Conservation (phyloP, 2,329 filamentous ascomycete species). For the Alternaria brassicicola region DNA sequence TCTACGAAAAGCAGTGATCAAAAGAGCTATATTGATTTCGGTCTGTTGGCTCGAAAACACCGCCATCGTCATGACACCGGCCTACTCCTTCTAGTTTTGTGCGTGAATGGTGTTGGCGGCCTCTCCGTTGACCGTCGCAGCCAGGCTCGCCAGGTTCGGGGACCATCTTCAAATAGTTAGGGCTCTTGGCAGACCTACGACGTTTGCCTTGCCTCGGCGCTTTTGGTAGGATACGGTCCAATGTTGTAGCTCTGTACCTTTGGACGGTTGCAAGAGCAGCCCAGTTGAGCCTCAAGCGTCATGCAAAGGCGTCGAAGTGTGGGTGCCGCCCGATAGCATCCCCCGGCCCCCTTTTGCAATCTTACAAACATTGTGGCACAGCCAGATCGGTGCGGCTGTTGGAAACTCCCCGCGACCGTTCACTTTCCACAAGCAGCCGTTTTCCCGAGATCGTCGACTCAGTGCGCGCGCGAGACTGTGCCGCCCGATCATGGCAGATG, state of each 20-base stretch:
- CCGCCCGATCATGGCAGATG: conserved; percentile 3
- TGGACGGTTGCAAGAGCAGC: not conserved
- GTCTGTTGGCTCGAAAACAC: not conserved
- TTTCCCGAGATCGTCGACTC: conserved; percentile 11
- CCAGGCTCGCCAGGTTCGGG: conserved; percentile 1
- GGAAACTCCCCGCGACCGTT: conserved; percentile 6
- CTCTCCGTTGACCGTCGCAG: conserved; percentile 1
- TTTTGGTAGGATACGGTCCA: not conserved
- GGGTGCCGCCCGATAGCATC: not conserved
- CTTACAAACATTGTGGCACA: conserved; percentile 13
- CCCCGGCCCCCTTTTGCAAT: conserved; percentile 14
- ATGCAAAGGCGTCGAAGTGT: not conserved
- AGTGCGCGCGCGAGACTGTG: not conserved
- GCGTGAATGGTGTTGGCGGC: conserved; percentile 1
- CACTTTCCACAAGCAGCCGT: conserved; percentile 3
- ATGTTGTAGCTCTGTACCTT: not conserved
- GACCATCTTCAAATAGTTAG: conserved; percentile 10
- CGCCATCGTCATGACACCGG: not conserved
- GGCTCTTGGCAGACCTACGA: conserved; percentile 7
- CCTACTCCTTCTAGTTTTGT: not conserved
- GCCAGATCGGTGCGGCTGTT: conserved; percentile 12
- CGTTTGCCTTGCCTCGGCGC: conserved; percentile 7
- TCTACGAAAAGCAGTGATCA: not conserved
- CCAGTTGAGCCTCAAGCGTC: not conserved
- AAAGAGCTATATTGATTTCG: not conserved